Base-by-base conservation (phyloP, 1,284 basidiomycete species). In the Moniliella sp. region DNA sequence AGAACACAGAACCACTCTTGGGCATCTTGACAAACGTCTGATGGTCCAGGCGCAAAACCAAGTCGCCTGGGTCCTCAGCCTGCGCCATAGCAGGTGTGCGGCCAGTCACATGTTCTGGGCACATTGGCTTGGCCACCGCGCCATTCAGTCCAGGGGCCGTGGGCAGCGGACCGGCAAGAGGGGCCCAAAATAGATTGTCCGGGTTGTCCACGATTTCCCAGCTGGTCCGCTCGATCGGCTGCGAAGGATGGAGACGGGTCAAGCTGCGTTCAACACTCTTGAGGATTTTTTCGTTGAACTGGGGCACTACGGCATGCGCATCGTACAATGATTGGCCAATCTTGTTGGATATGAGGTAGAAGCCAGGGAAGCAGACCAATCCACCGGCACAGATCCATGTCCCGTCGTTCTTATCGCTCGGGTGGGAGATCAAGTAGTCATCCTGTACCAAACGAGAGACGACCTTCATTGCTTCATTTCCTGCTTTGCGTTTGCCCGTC, bases 1-100 rank as follows among this genome's bases (percentile, higher is more conserved):
- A 65, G 15, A 63, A 61, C 34, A 65, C 64, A 4, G 48, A 61
- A 23, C 50, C 50, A 12, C 61, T 54, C 14, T 52, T 43, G 2
- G 64, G 64, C 3, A 66, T 56, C 49, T 66, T 66, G 44, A 63
- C 57, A 46, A 66, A 66, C 3, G 64, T 65, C 48, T 66, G 55
- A 35, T 50, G 42, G 36, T 48, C 49, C 18, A 46, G 40, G 14
- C 49, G 40, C 27, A 52, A 40, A 14, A 50, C 25, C 25, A 45
- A 39, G 19, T 50, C 36, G 23, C 35, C 36, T 9, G 48, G 15
- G 30, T 40, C 37, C 27, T 40, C 38, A 16, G 14, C 25, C 13
- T 14, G 14, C 13, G 16, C 13, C 12, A 28, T 38, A n/a, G 19
- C 31, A 4, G 11, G 11, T 18, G 14, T n/a, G 15, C 39, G 19